Conservation (phyloP, 495 filamentous ascomycete species). For the Neurospora sp. region DNA sequence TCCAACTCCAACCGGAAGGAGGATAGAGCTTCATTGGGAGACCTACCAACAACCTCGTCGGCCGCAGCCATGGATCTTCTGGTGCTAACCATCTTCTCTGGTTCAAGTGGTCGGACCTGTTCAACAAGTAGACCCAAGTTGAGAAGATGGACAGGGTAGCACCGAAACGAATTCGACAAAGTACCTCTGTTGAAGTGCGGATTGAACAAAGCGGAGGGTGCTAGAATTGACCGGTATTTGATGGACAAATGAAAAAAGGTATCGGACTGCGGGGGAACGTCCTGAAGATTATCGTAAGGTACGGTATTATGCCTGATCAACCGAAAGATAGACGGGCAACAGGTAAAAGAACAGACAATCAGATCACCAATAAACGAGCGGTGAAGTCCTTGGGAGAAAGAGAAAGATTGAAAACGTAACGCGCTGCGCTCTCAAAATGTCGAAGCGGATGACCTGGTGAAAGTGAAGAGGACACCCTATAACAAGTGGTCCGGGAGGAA, state of each 20-base stretch:
- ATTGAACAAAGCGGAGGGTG: not conserved
- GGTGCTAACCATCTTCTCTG: slow-evolving; percentile 12
- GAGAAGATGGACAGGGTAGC: not conserved
- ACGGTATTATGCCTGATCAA: not conserved
- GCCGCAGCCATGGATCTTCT: slow-evolving; percentile 16
- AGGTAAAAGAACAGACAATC: not conserved
- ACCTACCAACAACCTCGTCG: slow-evolving; percentile 12
- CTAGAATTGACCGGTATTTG: not conserved
- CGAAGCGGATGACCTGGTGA: not conserved
- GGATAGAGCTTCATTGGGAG: not conserved
- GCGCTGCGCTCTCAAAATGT: not conserved
- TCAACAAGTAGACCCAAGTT: not conserved
- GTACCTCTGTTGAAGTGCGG: not conserved
- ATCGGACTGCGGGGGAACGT: not conserved
- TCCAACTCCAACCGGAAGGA: not conserved
- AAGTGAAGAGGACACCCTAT: not conserved
- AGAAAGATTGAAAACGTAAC: not conserved
- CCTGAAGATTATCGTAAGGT: not conserved
- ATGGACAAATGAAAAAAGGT: not conserved
- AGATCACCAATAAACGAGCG: not conserved
- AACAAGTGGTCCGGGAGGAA: not conserved
- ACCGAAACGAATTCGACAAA: not conserved
- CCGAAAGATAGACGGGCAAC: not conserved
- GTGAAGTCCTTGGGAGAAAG: not conserved
- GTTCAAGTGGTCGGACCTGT: not conserved